A percentile compares a stretch with the other conserved stretches of the same genome.
Evolutionary conservation across 1,139 yeast species (phyloP).

Genomic region (Kurtzmaniella natalensis): DNA sequence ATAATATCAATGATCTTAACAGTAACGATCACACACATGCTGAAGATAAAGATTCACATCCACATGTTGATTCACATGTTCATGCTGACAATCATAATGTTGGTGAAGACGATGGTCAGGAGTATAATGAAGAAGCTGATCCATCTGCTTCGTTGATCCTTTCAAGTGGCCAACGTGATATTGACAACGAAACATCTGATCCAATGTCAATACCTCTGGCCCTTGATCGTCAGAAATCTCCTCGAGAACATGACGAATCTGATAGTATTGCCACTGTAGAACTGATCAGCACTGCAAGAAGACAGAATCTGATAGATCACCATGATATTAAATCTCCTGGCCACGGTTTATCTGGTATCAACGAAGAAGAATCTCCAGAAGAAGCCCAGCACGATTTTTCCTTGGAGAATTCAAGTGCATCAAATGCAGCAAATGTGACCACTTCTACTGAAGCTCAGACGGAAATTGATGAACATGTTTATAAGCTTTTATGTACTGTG

Average conservation of each 20-base stretch:
- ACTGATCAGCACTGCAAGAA: background rate
- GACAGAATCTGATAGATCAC: no score
- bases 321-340: no score
- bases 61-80: slow-evolving; percentile 6
- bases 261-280: slow-evolving; percentile 3
- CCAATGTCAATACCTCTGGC: background rate
- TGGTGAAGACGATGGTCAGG: slow-evolving; percentile 5
- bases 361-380: no score
- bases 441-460: background rate
- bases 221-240: background rate
- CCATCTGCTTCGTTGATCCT: slow-evolving; percentile 10
- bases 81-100: slow-evolving; percentile 5
- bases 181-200: background rate
- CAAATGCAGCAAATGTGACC: background rate
- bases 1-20: slow-evolving; percentile 7
- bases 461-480: slow-evolving; percentile 6
- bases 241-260: background rate
- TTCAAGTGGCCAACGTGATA: slow-evolving; percentile 10
- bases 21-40: slow-evolving; percentile 3
- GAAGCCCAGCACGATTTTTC: background rate
- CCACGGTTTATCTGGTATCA: no score
- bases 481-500: slow-evolving; percentile 43
- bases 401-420: background rate
- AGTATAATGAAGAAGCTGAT: slow-evolving; percentile 5
- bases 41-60: slow-evolving; percentile 1